Conservation (phyloP, 179 eudicot species). For the Silene vulgaris region DNA sequence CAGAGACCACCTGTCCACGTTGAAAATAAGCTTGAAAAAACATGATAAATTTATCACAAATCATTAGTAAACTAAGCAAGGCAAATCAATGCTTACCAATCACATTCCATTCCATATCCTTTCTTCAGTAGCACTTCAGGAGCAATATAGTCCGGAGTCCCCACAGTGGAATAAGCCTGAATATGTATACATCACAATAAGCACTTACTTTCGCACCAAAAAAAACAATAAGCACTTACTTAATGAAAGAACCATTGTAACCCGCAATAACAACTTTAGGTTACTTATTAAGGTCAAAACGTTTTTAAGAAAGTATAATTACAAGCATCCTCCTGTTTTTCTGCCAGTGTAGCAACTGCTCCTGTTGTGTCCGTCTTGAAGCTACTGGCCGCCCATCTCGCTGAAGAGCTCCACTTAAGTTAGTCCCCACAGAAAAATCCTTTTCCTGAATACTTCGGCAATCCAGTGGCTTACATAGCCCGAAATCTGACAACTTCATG, state of each 20-base stretch:
- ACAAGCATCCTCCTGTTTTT: constrained; percentile 91
- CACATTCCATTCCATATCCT: constrained; percentile 94
- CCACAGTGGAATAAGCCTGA: constrained; percentile 96
- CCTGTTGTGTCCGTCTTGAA: constrained; percentile 87
- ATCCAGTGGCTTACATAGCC: constrained; percentile 90
- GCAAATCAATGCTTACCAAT: constrained; percentile 59
- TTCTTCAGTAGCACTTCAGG: constrained; percentile 91
- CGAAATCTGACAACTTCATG: constrained; percentile 79
- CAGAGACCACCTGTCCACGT: constrained; percentile 80
- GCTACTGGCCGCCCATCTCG: constrained; percentile 46
- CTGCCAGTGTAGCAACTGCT: constrained; percentile 93
- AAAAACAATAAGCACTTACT: neutral
- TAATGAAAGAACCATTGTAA: neutral
- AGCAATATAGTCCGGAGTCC: constrained; percentile 96
- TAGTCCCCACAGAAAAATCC: constrained; percentile 49
- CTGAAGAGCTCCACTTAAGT: constrained; percentile 40
- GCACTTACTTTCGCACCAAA: neutral
- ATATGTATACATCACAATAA: neutral
- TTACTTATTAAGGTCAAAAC: neutral
- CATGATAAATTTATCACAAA: neutral
- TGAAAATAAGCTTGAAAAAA: constrained; percentile 9
- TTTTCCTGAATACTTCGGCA: constrained; percentile 79
- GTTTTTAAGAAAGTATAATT: constrained; percentile 23
- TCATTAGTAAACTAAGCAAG: neutral
- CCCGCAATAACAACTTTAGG: neutral